A percentile compares a stretch with the other conserved stretches of the same genome.
These are phyloP conservation scores for Vicia villosa DNA, from an alignment of 306 rosid genomes.

Conservation along the genomic window DNA sequence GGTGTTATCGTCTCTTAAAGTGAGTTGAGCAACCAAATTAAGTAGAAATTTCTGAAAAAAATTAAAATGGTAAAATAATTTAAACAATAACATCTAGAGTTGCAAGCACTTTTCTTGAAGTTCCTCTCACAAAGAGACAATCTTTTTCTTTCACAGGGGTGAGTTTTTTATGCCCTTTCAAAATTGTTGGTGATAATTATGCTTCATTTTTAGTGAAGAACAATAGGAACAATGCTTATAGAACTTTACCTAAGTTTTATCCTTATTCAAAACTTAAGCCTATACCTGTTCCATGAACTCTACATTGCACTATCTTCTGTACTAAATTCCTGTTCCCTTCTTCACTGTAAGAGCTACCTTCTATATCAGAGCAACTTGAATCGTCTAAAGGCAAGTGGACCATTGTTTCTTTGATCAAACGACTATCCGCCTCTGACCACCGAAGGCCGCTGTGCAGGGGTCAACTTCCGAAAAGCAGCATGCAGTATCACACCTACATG, in stretches of 20 bases:
- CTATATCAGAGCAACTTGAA: conserved; percentile 32
- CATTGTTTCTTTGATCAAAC: conserved; percentile 5
- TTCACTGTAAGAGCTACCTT: conserved; percentile 33
- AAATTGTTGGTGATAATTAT: neutral
- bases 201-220: neutral
- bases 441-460: conserved; percentile 63
- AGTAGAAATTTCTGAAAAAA: too few species aligned
- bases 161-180: neutral
- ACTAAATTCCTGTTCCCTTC: conserved; percentile 17
- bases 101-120: neutral
- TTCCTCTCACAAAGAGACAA: neutral
- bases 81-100: too few species aligned
- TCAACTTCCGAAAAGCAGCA: conserved; percentile 81
- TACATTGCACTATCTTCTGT: conserved; percentile 27
- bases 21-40: neutral
- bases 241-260: neutral
- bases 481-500: conserved; percentile 69
- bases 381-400: neutral
- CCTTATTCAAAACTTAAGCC: conserved; percentile 26
- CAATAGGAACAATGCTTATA: neutral
- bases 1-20: neutral
- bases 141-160: neutral
- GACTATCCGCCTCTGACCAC: conserved; percentile 45
- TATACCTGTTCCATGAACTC: conserved; percentile 16
- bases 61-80: too few species aligned